Evolutionary conservation across 495 filamentous ascomycete species (phyloP), one percentile per base, ranked within the genome.

Genomic region (Hypoxylon crocopeplum): DNA sequence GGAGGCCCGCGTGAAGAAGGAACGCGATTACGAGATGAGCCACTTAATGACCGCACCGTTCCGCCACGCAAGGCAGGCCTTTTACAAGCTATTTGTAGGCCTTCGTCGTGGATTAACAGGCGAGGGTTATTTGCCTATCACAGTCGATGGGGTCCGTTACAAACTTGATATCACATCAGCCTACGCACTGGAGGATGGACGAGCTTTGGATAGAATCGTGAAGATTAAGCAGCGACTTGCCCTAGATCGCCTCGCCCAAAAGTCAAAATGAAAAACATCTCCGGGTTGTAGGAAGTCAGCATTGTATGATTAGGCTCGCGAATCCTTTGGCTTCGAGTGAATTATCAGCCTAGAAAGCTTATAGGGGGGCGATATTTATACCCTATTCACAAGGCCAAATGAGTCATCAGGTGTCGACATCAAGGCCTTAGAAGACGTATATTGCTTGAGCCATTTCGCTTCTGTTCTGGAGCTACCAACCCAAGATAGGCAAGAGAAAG

Each of bases 21-120:
- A 64, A 50, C 62, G 73, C 34, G 68, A 81, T 55, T 74, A 78
- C 38, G 70, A 78, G 60, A 70, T 72, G 63, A 64, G 74, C 45
- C 74, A 77, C 63, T 51, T 82, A 32, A 68, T 83, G 72, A 82
- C 77, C 4, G 62, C 69, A 40, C 79, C 79, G n/a, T 81, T 83
- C 61, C 68, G 80, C 16, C 72, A 80, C 42, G 71, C 65, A 0
- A 48, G 57, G 19, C 60, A 64, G 41, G 75, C 50, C 2, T 58
- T 75, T 17, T 50, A 47, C 7, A 42, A 45, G 2, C 41, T 75
- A 1, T 77, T 75, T 39, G 20, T 17, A 2, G 73, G 69, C 1
- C 63, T 78, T 36, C 61, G 57, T 29, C 68, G 80, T 20, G 68
- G 75, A 2, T 71, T 81, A 33, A 72, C 69, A 19, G 69, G 79